Evolutionary conservation across 1,284 basidiomycete species (phyloP).

Genomic region (Ceratorhiza oryzae-sativae): DNA sequence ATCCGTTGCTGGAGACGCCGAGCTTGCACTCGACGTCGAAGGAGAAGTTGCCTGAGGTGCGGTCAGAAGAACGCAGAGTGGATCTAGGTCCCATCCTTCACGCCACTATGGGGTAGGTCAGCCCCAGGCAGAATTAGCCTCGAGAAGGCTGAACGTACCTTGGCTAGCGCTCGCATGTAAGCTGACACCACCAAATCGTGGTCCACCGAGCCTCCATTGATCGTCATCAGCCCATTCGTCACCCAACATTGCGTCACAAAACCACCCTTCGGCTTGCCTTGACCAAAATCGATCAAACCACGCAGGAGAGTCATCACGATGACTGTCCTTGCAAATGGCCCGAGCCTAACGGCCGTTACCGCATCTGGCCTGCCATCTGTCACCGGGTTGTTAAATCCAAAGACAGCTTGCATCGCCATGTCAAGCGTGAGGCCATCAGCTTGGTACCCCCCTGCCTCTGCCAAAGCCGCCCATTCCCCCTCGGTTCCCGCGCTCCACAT

Average conservation of each 20-base stretch:
- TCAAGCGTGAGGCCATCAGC: conserved; percentile 38
- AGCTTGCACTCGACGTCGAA: neutral
- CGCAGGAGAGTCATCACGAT: conserved; percentile 53
- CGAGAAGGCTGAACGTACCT: conserved; percentile 2
- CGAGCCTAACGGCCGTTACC: conserved; percentile 48
- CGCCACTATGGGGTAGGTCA: conserved; percentile 49
- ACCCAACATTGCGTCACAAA: conserved; percentile 53
- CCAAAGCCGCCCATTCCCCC: conserved; percentile 48
- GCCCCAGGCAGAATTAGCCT: neutral
- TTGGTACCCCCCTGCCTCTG: conserved; percentile 19
- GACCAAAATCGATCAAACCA: conserved; percentile 54
- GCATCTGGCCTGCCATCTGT: conserved; percentile 48
- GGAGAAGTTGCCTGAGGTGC: conserved; percentile 21
- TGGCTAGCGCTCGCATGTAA: conserved; percentile 35
- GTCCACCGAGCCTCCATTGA: conserved; percentile 14
- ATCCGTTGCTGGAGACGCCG: conserved; percentile 18
- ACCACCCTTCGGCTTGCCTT: conserved; percentile 53
- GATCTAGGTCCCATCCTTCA: conserved; percentile 55
- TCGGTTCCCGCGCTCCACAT: conserved; percentile 54
- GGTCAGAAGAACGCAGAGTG: conserved; percentile 47
- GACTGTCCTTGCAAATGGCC: conserved; percentile 53
- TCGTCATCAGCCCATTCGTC: conserved; percentile 23
- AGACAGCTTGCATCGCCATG: conserved; percentile 45
- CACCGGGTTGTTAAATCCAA: conserved; percentile 49
- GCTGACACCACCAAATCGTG: conserved; percentile 24